Percentiles rank a stretch among this genome's conserved stretches.
These are phyloP conservation scores for Trametes maxima DNA, from an alignment of 768 basidiomycete species.

Conservation along the genomic window DNA sequence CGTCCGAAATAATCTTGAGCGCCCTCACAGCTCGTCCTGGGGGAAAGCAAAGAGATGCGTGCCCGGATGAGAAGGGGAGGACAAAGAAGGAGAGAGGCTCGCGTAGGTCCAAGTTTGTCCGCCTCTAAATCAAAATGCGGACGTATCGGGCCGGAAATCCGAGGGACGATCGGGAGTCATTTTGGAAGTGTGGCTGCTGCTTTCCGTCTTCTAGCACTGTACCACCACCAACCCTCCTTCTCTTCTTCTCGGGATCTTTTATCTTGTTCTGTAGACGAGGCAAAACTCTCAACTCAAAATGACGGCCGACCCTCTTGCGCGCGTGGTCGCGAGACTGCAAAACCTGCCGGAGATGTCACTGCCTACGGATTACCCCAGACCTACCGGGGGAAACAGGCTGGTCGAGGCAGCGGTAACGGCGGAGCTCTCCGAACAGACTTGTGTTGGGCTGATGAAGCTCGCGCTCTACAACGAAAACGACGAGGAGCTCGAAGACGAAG, in stretches of 20 bases:
- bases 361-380: slow-evolving; percentile 94
- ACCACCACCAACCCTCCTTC: not conserved
- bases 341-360: slow-evolving; percentile 88
- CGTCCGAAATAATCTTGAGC: not conserved
- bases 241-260: not conserved
- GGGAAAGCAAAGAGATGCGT: not conserved
- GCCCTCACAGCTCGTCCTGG: not conserved
- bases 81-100: not conserved
- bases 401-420: slow-evolving; percentile 83
- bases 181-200: not conserved
- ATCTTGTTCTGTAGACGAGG: too few species aligned
- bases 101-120: slow-evolving; percentile 16
- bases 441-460: slow-evolving; percentile 79
- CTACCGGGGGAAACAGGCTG: slow-evolving; percentile 68
- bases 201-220: not conserved
- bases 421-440: slow-evolving; percentile 73
- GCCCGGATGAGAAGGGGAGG: not conserved
- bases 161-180: slow-evolving; percentile 11
- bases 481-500: slow-evolving; percentile 47
- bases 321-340: slow-evolving; percentile 68
- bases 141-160: slow-evolving; percentile 3
- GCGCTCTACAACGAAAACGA: slow-evolving; percentile 70
- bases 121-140: not conserved
- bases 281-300: slow-evolving; percentile 9
- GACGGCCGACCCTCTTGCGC: slow-evolving; percentile 39